Conservation (phyloP, 1,284 basidiomycete genomes). For the Boletellus deceptivus region DNA sequence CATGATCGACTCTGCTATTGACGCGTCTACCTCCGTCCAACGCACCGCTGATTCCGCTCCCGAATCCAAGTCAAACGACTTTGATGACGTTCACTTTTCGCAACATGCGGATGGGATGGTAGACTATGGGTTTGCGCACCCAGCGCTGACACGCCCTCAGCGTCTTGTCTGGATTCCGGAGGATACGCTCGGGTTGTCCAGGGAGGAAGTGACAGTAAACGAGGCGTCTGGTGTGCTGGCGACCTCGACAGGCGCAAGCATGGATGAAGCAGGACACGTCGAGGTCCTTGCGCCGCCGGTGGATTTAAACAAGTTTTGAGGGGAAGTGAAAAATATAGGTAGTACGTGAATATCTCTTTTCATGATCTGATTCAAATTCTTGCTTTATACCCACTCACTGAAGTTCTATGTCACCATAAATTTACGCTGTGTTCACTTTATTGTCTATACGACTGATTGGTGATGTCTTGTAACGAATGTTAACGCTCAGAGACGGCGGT, state of each 20-base stretch:
- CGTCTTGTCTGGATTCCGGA: slow-evolving; percentile 85
- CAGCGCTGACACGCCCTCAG: slow-evolving; percentile 73
- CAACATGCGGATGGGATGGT: slow-evolving; percentile 15
- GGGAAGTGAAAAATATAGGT: not conserved
- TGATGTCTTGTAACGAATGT: not conserved
- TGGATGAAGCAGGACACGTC: slow-evolving; percentile 72
- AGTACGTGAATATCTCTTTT: slow-evolving; percentile 5
- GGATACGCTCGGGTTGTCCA: slow-evolving; percentile 50
- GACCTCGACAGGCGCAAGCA: slow-evolving; percentile 53
- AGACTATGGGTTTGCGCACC: slow-evolving; percentile 75
- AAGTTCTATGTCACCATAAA: not conserved
- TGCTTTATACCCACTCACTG: not conserved
- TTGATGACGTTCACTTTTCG: slow-evolving; percentile 27
- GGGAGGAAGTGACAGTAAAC: slow-evolving; percentile 63
- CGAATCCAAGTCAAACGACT: slow-evolving; percentile 5
- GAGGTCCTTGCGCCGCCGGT: slow-evolving; percentile 46
- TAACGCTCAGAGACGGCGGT: no score
- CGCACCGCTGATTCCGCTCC: slow-evolving; percentile 2
- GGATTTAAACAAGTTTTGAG: slow-evolving; percentile 36
- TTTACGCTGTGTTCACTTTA: not conserved
- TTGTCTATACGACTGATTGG: not conserved
- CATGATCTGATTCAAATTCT: not conserved
- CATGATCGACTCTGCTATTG: slow-evolving; percentile 9
- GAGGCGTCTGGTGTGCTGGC: slow-evolving; percentile 56
- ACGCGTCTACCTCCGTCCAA: slow-evolving; percentile 3